These are phyloP conservation scores for Cyberlindnera nakhonratchasimensis DNA, from an alignment of 805 yeast species.

Conservation along the genomic window DNA sequence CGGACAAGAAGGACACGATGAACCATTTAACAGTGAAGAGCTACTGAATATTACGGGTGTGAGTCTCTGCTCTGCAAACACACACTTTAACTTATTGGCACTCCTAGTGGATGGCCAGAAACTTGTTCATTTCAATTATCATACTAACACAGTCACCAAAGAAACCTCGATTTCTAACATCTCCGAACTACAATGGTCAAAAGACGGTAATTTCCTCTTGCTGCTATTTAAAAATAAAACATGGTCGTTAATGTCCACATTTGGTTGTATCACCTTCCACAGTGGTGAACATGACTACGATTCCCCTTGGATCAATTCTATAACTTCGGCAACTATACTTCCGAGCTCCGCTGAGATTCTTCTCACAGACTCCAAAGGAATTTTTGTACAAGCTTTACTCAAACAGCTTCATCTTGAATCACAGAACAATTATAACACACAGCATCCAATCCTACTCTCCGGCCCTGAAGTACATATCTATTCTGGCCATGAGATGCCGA, in stretches of 20 bases:
- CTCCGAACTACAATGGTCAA: constrained; percentile 16
- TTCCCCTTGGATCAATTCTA: constrained; percentile 12
- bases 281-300: constrained; percentile 14
- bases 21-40: not conserved
- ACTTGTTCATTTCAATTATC: constrained; percentile 11
- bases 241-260: constrained; percentile 29
- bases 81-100: constrained; percentile 7
- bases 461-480: constrained; percentile 25
- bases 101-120: not conserved
- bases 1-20: not conserved
- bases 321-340: not conserved
- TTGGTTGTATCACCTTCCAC: constrained; percentile 26
- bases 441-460: constrained; percentile 24
- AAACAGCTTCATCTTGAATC: not conserved
- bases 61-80: constrained; percentile 10
- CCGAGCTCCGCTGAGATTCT: constrained; percentile 1
- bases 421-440: constrained; percentile 25
- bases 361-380: constrained; percentile 7
- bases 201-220: constrained; percentile 15
- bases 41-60: constrained; percentile 4
- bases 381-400: constrained; percentile 10
- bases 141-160: constrained; percentile 6
- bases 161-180: not conserved
- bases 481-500: constrained; percentile 26
- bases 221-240: constrained; percentile 18